phyloP scores from a whole-genome alignment of 106 monocot species.

The Allium fistulosum region DNA sequence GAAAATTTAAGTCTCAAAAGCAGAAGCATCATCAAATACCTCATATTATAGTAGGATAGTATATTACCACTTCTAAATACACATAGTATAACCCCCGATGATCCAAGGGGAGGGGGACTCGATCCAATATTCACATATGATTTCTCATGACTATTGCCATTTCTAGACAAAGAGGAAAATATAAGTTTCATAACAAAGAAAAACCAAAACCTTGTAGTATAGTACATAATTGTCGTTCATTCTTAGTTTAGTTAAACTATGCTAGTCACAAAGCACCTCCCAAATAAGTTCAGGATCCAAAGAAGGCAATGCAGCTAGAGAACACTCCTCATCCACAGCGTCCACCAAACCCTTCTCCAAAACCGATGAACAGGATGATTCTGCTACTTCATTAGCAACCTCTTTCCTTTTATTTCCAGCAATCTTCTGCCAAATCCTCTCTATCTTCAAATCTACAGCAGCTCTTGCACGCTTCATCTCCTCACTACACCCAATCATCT shows the following conservation, averaged over 20 bases:
- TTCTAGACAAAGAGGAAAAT: too few relatives aligned
- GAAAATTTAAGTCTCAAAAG: too few relatives aligned
- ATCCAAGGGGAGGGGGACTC: too few relatives aligned
- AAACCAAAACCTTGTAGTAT: too few relatives aligned
- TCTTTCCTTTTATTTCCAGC: not conserved
- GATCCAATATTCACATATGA: too few relatives aligned
- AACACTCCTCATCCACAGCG: slow-evolving; percentile 26
- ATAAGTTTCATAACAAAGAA: too few relatives aligned
- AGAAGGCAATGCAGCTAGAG: slow-evolving; percentile 54
- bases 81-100: too few relatives aligned
- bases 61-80: too few relatives aligned
- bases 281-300: slow-evolving; percentile 80
- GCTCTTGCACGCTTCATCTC: slow-evolving; percentile 24
- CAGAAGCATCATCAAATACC: too few relatives aligned
- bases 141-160: too few relatives aligned
- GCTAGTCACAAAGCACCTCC: slow-evolving; percentile 42
- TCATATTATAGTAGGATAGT: too few relatives aligned
- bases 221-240: too few relatives aligned
- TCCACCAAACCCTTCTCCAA: not conserved
- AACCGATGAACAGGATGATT: not conserved
- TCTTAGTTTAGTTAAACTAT: not conserved
- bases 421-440: slow-evolving; percentile 26
- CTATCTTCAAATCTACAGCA: slow-evolving; percentile 76
- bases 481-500: slow-evolving; percentile 3
- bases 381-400: not conserved